These are phyloP conservation scores for Acanthamoeba triangularis DNA, from an alignment of 208 protist species.

Conservation along the genomic window DNA sequence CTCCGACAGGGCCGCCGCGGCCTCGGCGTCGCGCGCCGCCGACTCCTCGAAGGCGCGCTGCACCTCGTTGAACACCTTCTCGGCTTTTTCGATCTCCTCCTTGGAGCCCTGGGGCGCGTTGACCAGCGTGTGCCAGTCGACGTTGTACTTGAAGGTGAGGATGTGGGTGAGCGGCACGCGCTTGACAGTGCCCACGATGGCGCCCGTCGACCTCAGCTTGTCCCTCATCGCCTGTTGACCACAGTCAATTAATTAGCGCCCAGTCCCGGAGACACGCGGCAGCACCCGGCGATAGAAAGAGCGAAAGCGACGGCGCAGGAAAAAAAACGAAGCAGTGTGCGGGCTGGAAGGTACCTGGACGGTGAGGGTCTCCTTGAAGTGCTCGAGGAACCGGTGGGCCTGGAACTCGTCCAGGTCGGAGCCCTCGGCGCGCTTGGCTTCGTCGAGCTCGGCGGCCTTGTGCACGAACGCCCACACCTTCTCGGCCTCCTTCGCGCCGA, in stretches of 20 bases:
- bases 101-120: conserved; percentile 68
- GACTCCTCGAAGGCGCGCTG: conserved; percentile 12
- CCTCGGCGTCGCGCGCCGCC: conserved; percentile 22
- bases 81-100: conserved; percentile 70
- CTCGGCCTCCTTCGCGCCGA: conserved; percentile 46
- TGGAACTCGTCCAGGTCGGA: too few relatives aligned
- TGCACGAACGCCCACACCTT: conserved; percentile 65
- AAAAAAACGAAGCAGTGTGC: background rate
- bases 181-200: conserved; percentile 16
- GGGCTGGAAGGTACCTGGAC: background rate
- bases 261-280: too few relatives aligned
- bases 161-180: conserved; percentile 53
- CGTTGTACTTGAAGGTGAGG: conserved; percentile 61
- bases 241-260: background rate
- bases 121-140: conserved; percentile 32
- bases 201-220: conserved; percentile 53
- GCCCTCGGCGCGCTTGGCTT: conserved; percentile 32
- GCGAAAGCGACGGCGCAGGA: background rate
- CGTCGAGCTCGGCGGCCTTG: conserved; percentile 29
- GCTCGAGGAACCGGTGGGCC: too few relatives aligned
- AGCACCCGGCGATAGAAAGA: too few relatives aligned
- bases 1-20: conserved; percentile 15
- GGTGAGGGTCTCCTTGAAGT: too few relatives aligned
- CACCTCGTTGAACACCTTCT: conserved; percentile 17
- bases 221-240: conserved; percentile 39